Conservation (phyloP, 106 monocot genomes). For the Dendrobium catenatum region DNA sequence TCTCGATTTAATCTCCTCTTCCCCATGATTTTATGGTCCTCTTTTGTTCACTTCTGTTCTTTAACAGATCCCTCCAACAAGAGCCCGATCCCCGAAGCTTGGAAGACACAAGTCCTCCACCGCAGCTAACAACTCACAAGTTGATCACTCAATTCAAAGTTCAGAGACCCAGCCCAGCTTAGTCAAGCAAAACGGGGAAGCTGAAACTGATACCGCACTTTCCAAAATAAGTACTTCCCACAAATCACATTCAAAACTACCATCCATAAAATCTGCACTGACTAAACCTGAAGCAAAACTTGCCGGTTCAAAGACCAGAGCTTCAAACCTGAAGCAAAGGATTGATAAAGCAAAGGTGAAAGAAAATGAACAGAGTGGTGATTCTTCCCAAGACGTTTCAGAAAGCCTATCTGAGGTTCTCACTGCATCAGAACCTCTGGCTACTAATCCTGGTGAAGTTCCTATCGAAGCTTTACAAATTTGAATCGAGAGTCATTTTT, state of each 20-base stretch:
- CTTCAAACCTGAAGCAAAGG: slow-evolving; percentile 21
- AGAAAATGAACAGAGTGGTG: neutral
- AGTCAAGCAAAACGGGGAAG: slow-evolving; percentile 19
- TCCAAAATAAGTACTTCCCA: slow-evolving; percentile 26
- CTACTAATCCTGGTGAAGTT: neutral
- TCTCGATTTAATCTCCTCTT: neutral
- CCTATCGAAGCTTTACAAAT: neutral
- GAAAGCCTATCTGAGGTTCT: neutral
- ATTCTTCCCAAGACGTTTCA: neutral
- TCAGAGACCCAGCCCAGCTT: neutral
- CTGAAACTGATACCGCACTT: slow-evolving; percentile 4
- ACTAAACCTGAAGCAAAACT: slow-evolving; percentile 20
- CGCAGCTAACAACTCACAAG: slow-evolving; percentile 16
- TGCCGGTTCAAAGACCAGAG: slow-evolving; percentile 15
- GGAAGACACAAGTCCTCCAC: slow-evolving; percentile 52
- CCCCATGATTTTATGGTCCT: neutral
- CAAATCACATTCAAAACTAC: slow-evolving; percentile 29
- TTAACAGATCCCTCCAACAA: slow-evolving; percentile 68
- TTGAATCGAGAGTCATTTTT: neutral
- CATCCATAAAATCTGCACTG: slow-evolving; percentile 31
- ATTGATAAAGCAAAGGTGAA: slow-evolving; percentile 20
- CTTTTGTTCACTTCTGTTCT: neutral
- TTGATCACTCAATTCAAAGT: slow-evolving; percentile 8
- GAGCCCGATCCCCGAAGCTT: slow-evolving; percentile 80
- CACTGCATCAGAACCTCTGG: neutral